Conservation (phyloP, 805 yeast genomes). For the Saccharomyces eubayanus region DNA sequence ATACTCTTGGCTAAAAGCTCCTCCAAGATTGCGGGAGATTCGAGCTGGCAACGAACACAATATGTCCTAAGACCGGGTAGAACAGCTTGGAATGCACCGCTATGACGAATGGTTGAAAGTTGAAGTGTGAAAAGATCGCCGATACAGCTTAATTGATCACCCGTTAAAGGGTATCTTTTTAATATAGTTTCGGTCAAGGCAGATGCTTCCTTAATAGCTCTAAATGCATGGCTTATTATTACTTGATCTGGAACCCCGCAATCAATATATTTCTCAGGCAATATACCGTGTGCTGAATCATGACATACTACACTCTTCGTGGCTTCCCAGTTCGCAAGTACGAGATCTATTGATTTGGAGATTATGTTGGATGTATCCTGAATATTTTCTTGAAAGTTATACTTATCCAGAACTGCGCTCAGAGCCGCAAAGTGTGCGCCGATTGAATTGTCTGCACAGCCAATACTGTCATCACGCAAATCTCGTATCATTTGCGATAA, state of each 20-base stretch:
- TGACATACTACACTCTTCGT: conserved; percentile 44
- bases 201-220: conserved; percentile 72
- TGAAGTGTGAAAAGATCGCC: conserved; percentile 59
- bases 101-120: conserved; percentile 66
- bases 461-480: conserved; percentile 32
- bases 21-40: conserved; percentile 35
- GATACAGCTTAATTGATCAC: conserved; percentile 21
- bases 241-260: conserved; percentile 36
- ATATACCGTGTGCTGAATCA: conserved; percentile 64
- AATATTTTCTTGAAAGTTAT: conserved; percentile 8
- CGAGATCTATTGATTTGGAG: conserved; percentile 9
- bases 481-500: conserved; percentile 31
- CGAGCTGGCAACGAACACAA: conserved; percentile 47
- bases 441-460: conserved; percentile 44
- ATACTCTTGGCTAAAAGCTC: conserved; percentile 57
- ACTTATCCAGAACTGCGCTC: conserved; percentile 35
- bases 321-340: conserved; percentile 28
- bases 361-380: background rate
- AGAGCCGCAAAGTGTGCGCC: conserved; percentile 68
- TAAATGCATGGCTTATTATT: conserved; percentile 67
- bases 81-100: conserved; percentile 88
- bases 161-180: conserved; percentile 21
- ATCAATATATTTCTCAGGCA: conserved; percentile 40
- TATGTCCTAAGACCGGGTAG: conserved; percentile 69
- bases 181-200: conserved; percentile 43